Percentiles rank a stretch among this genome's conserved stretches.
Conservation (phyloP, 257 asterid genomes). For the Solanum arcanum region DNA sequence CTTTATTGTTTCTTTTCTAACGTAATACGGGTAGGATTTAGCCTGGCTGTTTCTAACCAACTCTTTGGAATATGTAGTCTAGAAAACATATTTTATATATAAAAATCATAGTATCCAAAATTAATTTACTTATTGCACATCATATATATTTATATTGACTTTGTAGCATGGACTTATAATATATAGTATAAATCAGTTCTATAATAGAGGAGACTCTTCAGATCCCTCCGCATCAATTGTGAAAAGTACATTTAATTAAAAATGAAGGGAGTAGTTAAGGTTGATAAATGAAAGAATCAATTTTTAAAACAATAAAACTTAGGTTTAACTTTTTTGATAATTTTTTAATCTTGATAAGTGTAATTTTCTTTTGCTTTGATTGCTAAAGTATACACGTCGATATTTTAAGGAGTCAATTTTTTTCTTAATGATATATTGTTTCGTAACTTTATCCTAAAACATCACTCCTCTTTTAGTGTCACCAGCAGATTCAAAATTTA, state of each 20-base stretch:
- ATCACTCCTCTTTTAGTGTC: too few relatives aligned
- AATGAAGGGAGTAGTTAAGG: background rate
- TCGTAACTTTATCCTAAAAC: background rate
- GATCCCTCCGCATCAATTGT: background rate
- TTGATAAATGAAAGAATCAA: background rate
- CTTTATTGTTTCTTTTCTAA: background rate
- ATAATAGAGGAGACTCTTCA: background rate
- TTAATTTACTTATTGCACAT: background rate
- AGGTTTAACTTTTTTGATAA: background rate
- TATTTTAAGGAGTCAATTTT: background rate
- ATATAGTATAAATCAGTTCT: background rate
- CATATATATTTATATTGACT: background rate
- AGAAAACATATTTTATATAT: background rate
- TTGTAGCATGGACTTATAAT: background rate
- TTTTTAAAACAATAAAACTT: background rate
- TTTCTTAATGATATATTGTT: background rate
- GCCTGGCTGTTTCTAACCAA: background rate
- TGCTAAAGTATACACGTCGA: background rate
- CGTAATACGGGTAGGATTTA: background rate
- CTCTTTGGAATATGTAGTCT: background rate
- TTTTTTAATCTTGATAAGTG: background rate
- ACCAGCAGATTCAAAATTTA: background rate
- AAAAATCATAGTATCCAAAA: background rate
- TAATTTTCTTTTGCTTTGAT: background rate
- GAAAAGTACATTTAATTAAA: background rate